Base-by-base conservation (phyloP, 2,329 filamentous ascomycete genomes). In the Daldinia sp. region DNA sequence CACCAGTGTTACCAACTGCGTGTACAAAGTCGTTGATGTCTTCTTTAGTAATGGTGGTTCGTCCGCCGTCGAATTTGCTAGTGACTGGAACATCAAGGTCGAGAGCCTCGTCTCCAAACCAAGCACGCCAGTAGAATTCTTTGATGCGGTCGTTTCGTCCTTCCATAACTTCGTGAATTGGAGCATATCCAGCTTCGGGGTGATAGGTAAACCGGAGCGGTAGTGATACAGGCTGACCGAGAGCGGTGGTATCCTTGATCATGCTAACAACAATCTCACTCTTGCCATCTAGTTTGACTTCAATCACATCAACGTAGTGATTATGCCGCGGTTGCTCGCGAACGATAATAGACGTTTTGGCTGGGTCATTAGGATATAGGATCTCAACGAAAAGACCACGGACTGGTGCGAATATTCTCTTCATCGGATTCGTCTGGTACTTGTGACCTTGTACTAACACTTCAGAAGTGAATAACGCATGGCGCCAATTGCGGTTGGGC, bases 11-110 rank as follows among this genome's bases (percentile, higher is more conserved):
- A 72, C 97, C 96, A 73, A 99, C 96, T 51, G 96, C 95, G 78
- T 99, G 94, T n/a, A 98, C 94, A 74, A 99, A 99, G 83, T 99
- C 94, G 70, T 97, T 97, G 83, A 99, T 98, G 70, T 92, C 94
- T 79, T 98, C 93, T 67, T 91, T 90, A 4, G 93, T 97, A 73
- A 99, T 94, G 28, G 88, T 93, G 4, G 93, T 89, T 74, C 90
- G 90, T 72, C 96, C 96, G 78, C 96, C 96, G 73, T 96, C 93
- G 78, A 99, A 99, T 74, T 90, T 90, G 78, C 93, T 92, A 5
- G 93, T 94, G 59, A 97, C 92, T 39, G 93, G 86, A 15, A 92
- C 91, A 75, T 98, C 91, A 62, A 98, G 92, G 62, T 97, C 91
- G 57, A 97, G 87, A 48, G 87, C 82, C 77, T 97, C 94, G 67